Evolutionary conservation across 495 filamentous ascomycete species (phyloP).

Genomic region (Talaromyces trachyspermus): DNA sequence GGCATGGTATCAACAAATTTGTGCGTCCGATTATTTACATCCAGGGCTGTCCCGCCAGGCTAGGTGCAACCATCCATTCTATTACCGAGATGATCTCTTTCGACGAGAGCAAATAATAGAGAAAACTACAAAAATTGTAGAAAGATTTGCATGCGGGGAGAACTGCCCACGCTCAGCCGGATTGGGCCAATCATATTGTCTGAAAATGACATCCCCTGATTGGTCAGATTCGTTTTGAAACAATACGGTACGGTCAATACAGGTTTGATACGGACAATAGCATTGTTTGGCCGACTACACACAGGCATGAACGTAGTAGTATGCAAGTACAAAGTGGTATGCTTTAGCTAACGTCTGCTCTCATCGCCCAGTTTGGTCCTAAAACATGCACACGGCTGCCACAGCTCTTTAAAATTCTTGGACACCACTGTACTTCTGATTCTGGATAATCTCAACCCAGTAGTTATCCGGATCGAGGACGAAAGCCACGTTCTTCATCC

Average conservation of each 20-base stretch:
- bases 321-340: no score
- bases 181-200: background rate
- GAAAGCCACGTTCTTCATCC: slow-evolving; percentile 95
- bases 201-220: background rate
- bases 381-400: background rate
- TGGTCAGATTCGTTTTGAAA: background rate
- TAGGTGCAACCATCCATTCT: no score
- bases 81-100: no score
- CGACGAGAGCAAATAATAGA: no score
- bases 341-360: no score
- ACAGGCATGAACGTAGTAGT: no score
- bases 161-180: background rate
- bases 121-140: no score
- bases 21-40: background rate
- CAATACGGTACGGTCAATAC: background rate
- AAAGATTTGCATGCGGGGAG: slow-evolving; percentile 2
- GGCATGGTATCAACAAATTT: background rate
- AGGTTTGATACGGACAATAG: no score
- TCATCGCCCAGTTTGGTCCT: background rate
- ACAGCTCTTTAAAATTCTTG: slow-evolving; percentile 3
- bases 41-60: no score
- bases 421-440: slow-evolving; percentile 24
- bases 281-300: no score
- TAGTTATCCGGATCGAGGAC: slow-evolving; percentile 88
- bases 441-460: slow-evolving; percentile 87